Percentiles rank a stretch among this genome's conserved stretches.
Conservation (phyloP, 805 yeast genomes). For the Metschnikowia aberdeeniae region DNA sequence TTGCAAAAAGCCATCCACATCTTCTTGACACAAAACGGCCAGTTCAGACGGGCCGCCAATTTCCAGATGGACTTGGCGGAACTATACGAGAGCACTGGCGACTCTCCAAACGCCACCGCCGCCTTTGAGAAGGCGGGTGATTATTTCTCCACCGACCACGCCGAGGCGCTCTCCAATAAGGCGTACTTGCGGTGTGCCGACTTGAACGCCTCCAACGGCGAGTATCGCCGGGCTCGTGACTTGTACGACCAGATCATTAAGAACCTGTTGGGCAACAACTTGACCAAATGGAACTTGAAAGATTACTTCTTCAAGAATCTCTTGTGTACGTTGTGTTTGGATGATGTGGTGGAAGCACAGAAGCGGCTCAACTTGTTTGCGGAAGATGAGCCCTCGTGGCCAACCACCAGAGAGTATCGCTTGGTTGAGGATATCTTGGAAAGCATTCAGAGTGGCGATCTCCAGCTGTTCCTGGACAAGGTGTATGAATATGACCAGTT, state of each 20-base stretch:
- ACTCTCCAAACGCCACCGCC: conserved; percentile 62
- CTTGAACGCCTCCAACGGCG: conserved; percentile 63
- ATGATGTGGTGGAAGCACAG: conserved; percentile 81
- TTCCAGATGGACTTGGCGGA: conserved; percentile 89
- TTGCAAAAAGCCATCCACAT: conserved; percentile 73
- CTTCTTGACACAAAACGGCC: conserved; percentile 81
- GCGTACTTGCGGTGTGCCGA: conserved; percentile 89
- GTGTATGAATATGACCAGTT: conserved; percentile 85
- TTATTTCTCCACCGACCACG: conserved; percentile 91
- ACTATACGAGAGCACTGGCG: conserved; percentile 71
- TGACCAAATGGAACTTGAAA: conserved; percentile 87
- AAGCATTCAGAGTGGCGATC: conserved; percentile 76
- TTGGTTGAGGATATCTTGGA: conserved; percentile 63
- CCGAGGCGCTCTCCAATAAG: conserved; percentile 84
- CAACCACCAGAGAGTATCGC: conserved; percentile 69
- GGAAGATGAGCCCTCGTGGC: conserved; percentile 73
- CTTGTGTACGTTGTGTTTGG: conserved; percentile 77
- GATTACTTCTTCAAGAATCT: conserved; percentile 86
- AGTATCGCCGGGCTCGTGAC: conserved; percentile 70
- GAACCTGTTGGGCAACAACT: conserved; percentile 65
- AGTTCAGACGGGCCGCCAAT: conserved; percentile 94
- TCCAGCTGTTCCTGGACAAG: conserved; percentile 67
- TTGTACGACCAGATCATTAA: conserved; percentile 76
- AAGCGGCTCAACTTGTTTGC: conserved; percentile 61
- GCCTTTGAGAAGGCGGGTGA: conserved; percentile 87